Evolutionary conservation across 2,329 filamentous ascomycete species (phyloP).

Genomic region (Ophiosphaerella korrae): DNA sequence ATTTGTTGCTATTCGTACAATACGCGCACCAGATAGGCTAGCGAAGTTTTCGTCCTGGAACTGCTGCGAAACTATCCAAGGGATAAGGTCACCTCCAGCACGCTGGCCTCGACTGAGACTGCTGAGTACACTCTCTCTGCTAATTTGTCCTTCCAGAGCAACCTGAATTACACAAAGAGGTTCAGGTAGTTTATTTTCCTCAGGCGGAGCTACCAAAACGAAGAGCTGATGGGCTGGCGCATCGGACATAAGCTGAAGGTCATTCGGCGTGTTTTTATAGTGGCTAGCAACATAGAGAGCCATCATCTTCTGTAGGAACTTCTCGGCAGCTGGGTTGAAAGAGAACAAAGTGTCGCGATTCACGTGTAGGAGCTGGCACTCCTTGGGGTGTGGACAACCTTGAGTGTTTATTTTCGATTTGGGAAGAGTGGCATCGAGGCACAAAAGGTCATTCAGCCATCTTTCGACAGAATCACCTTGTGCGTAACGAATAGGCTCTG

Average conservation of each 20-base stretch:
- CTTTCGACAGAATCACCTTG: constrained; percentile 90
- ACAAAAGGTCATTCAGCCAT: constrained; percentile 94
- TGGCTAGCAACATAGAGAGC: constrained; percentile 95
- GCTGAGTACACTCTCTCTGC: constrained; percentile 87
- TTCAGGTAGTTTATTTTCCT: constrained; percentile 81
- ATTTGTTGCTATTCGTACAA: constrained; percentile 95
- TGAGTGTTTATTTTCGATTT: constrained; percentile 72
- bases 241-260: constrained; percentile 98
- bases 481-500: constrained; percentile 93
- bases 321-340: constrained; percentile 95
- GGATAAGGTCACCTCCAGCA: constrained; percentile 90
- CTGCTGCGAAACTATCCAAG: constrained; percentile 96
- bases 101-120: constrained; percentile 86
- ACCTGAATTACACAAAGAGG: constrained; percentile 95
- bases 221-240: constrained; percentile 96
- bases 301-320: constrained; percentile 98
- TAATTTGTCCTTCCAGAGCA: constrained; percentile 92
- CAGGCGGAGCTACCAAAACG: constrained; percentile 85
- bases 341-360: constrained; percentile 98
- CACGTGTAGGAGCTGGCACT: constrained; percentile 90
- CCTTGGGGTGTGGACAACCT: constrained; percentile 85
- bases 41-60: constrained; percentile 98
- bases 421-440: constrained; percentile 88
- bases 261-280: constrained; percentile 98
- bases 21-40: constrained; percentile 83